These are phyloP conservation scores for Phialemonium atrogriseum DNA, from an alignment of 2,329 filamentous ascomycete species.

Conservation along the genomic window DNA sequence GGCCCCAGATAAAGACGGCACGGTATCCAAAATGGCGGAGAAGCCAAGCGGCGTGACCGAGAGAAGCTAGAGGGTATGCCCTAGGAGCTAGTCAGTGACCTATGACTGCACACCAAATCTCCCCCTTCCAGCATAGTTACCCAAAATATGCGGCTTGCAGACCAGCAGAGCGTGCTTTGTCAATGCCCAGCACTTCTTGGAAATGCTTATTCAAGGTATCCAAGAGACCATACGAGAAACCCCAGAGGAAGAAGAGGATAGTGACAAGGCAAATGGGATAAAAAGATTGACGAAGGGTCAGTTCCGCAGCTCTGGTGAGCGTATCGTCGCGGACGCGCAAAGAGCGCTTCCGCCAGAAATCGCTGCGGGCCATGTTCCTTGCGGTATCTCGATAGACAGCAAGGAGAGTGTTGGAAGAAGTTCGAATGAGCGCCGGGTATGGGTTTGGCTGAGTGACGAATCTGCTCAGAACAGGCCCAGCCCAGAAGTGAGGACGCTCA, in stretches of 20 bases:
- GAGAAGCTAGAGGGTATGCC: conserved; percentile 10
- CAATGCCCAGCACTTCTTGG: conserved; percentile 43
- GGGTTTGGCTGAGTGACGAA: too few relatives aligned
- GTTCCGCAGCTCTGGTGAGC: too few relatives aligned
- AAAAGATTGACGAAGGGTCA: too few relatives aligned
- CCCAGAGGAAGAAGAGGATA: conserved; percentile 56
- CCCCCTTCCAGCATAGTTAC: conserved; percentile 44
- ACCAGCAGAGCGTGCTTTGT: conserved; percentile 48
- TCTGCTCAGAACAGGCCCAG: too few relatives aligned
- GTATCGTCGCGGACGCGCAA: too few relatives aligned
- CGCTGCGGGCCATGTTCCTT: too few relatives aligned
- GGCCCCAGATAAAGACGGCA: conserved; percentile 54
- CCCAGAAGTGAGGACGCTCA: too few relatives aligned
- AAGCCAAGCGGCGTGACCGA: conserved; percentile 47
- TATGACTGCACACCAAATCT: conserved; percentile 60
- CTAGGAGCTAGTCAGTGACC: too few relatives aligned
- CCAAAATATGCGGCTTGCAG: conserved; percentile 57
- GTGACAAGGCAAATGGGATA: conserved; percentile 59
- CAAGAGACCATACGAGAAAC: conserved; percentile 46
- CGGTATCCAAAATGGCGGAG: conserved; percentile 53
- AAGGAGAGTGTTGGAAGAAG: too few relatives aligned
- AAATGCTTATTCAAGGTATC: conserved; percentile 45
- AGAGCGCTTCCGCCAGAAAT: too few relatives aligned
- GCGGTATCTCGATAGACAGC: too few relatives aligned
- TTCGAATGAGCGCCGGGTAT: too few relatives aligned